phyloP scores from a whole-genome alignment of 75 land plant genomes.

The Adiantum capillusveneris region DNA sequence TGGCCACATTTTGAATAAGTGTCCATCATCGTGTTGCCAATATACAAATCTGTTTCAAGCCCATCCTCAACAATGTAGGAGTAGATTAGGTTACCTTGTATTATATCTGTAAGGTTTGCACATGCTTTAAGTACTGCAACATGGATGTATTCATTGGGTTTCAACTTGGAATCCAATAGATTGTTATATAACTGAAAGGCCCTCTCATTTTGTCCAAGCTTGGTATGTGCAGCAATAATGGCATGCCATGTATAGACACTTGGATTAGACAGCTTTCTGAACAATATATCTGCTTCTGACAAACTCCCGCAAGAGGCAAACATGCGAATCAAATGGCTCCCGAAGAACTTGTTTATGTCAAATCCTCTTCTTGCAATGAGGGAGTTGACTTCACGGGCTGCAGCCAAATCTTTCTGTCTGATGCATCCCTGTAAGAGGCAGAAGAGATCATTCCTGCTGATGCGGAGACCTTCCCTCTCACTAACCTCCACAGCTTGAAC shows the following conservation, averaged over 20 bases:
- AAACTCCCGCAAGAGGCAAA: slow-evolving; percentile 3
- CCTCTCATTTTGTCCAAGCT: slow-evolving; percentile 5
- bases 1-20: slow-evolving; percentile 37
- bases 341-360: background rate
- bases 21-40: slow-evolving; percentile 20
- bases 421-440: background rate
- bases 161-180: background rate
- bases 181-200: slow-evolving; percentile 2
- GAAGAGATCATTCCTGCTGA: background rate
- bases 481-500: background rate
- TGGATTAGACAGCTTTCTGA: slow-evolving; percentile 1
- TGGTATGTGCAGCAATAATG: slow-evolving; percentile 6
- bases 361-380: background rate
- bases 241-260: slow-evolving; percentile 10
- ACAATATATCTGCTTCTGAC: slow-evolving; percentile 10
- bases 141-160: slow-evolving; percentile 11
- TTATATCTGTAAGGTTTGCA: slow-evolving; percentile 26
- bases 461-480: background rate
- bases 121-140: slow-evolving; percentile 32
- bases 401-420: background rate
- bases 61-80: slow-evolving; percentile 11
- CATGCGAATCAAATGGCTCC: slow-evolving; percentile 1
- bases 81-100: slow-evolving; percentile 22
- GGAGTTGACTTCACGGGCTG: background rate
- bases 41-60: slow-evolving; percentile 12